phyloP scores from a whole-genome alignment of 768 basidiomycete genomes.

The Suillus ampliporus region DNA sequence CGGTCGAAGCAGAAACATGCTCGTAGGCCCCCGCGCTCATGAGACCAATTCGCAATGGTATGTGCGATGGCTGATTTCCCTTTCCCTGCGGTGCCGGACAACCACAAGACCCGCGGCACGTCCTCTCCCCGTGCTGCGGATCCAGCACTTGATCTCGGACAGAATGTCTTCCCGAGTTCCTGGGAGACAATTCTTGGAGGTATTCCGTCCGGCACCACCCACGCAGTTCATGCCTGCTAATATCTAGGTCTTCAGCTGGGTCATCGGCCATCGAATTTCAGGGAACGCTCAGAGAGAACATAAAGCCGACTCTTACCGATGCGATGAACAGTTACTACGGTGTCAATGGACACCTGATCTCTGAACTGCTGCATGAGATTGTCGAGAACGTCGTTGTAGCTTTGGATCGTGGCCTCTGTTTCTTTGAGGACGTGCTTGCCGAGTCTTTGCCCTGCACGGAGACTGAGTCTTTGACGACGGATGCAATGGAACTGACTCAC shows the following conservation, averaged over 20 bases:
- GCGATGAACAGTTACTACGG: not conserved
- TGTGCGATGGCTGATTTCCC: slow-evolving; percentile 29
- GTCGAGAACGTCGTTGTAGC: slow-evolving; percentile 6
- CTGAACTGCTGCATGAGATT: slow-evolving; percentile 11
- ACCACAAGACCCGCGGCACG: slow-evolving; percentile 15
- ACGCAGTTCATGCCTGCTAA: slow-evolving; percentile 5
- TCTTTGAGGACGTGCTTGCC: slow-evolving; percentile 7
- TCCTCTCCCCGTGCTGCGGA: not conserved
- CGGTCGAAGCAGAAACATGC: slow-evolving; percentile 22
- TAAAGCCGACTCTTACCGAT: not conserved
- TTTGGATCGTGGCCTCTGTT: not conserved
- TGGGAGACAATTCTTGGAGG: slow-evolving; percentile 16
- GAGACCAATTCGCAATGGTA: slow-evolving; percentile 17
- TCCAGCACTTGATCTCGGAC: slow-evolving; percentile 23
- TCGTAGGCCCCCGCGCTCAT: slow-evolving; percentile 17
- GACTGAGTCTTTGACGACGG: not conserved
- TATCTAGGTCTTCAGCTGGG: not conserved
- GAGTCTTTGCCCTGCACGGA: not conserved
- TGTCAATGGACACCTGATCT: not conserved
- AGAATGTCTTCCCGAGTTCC: slow-evolving; percentile 20
- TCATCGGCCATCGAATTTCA: not conserved
- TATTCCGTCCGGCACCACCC: not conserved
- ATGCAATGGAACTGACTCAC: slow-evolving; percentile 14
- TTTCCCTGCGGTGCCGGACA: slow-evolving; percentile 20
- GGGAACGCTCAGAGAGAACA: not conserved